Conservation (phyloP, 108 stramenopile species). For the Parietichytrium sp. region DNA sequence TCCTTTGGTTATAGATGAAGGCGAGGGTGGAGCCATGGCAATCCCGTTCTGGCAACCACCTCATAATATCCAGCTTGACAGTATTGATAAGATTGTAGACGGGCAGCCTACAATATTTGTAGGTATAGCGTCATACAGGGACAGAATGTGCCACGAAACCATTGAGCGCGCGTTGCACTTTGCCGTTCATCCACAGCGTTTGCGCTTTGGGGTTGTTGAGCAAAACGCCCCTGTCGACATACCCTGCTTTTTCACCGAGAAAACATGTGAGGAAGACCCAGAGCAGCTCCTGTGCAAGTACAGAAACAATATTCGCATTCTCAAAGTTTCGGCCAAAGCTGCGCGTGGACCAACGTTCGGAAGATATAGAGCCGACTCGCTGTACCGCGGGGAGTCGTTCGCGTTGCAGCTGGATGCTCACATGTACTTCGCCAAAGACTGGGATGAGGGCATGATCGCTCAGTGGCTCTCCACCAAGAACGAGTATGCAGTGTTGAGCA, state of each 20-base stretch:
- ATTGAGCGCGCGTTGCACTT: constrained; percentile 27
- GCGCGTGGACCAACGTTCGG: constrained; percentile 66
- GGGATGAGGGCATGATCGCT: constrained; percentile 65
- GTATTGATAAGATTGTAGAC: background rate
- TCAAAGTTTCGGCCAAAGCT: constrained; percentile 34
- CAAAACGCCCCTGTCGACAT: constrained; percentile 40
- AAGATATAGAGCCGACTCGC: constrained; percentile 65
- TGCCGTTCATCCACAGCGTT: constrained; percentile 40
- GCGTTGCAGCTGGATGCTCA: constrained; percentile 73
- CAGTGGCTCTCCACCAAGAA: constrained; percentile 77
- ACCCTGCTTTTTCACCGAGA: background rate
- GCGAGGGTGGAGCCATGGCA: background rate
- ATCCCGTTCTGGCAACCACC: background rate
- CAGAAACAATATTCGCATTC: constrained; percentile 33
- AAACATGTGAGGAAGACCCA: constrained; percentile 17
- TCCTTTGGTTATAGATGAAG: background rate
- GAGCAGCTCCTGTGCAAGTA: constrained; percentile 42
- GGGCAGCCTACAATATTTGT: constrained; percentile 46
- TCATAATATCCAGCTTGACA: background rate
- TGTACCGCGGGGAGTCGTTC: constrained; percentile 77
- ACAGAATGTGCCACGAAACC: constrained; percentile 42
- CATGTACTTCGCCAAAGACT: constrained; percentile 54
- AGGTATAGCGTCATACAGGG: constrained; percentile 48
- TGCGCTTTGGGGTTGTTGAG: constrained; percentile 46
- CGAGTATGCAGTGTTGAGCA: constrained; percentile 82